Conservation (phyloP, 345 rosid species). For the Aurinia saxatilis region DNA sequence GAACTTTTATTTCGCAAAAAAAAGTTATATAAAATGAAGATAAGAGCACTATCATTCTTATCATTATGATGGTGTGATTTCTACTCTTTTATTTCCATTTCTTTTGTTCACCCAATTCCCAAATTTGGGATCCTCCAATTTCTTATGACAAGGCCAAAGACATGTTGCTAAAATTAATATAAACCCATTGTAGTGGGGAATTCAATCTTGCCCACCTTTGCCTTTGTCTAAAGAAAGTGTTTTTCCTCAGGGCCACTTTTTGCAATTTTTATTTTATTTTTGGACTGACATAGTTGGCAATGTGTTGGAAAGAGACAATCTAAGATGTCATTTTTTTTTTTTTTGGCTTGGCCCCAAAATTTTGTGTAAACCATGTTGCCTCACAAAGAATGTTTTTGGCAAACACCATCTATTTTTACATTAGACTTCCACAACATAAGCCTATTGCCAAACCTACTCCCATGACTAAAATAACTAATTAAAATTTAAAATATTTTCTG, state of each 20-base stretch:
- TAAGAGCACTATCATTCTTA: constrained; percentile 16
- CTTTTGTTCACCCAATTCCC: constrained; percentile 17
- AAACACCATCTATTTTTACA: constrained; percentile 6
- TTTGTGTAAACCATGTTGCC: constrained; percentile 22
- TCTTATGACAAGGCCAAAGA: constrained; percentile 15
- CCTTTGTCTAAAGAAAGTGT: constrained; percentile 63
- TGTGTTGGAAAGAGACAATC: constrained; percentile 35
- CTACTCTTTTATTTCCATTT: constrained; percentile 20
- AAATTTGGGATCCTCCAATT: constrained; percentile 33
- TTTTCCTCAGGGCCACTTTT: constrained; percentile 29
- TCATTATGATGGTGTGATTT: constrained; percentile 13
- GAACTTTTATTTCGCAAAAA: not conserved
- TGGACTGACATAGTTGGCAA: constrained; percentile 31
- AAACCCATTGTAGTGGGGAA: constrained; percentile 23
- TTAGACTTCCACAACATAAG: not conserved
- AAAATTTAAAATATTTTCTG: not conserved
- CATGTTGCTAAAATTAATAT: constrained; percentile 8
- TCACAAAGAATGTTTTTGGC: constrained; percentile 23
- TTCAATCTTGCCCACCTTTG: constrained; percentile 34
- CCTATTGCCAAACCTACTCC: constrained; percentile 22
- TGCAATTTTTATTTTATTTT: constrained; percentile 18
- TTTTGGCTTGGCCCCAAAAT: constrained; percentile 9
- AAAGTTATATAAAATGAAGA: not conserved
- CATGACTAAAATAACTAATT: not conserved
- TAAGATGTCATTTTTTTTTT: constrained; percentile 14